Conservation (phyloP, 164 flowering plant genomes). For the Litsea cubeba region DNA sequence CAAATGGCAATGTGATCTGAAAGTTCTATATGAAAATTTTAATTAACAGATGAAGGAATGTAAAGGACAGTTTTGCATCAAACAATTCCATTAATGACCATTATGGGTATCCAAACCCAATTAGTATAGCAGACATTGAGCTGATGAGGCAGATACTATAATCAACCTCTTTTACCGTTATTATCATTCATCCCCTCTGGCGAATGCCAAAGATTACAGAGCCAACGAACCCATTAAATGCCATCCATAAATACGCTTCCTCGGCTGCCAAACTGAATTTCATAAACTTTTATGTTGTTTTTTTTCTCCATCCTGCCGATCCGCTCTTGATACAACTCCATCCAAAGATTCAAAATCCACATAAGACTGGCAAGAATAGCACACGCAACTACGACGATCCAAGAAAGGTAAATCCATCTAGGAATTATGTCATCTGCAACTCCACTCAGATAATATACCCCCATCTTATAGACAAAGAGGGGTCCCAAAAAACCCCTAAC, state of each 20-base stretch:
- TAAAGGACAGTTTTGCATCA: background rate
- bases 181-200: background rate
- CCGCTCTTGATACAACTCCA: slow-evolving; percentile 52
- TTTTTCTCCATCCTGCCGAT: slow-evolving; percentile 23
- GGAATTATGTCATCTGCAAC: slow-evolving; percentile 54
- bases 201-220: background rate
- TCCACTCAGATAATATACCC: slow-evolving; percentile 47
- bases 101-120: background rate
- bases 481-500: slow-evolving; percentile 77
- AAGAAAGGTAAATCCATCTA: slow-evolving; percentile 66
- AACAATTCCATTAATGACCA: background rate
- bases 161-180: background rate
- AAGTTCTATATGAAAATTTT: background rate
- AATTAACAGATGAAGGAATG: background rate
- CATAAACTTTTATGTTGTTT: slow-evolving; percentile 18
- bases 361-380: slow-evolving; percentile 65
- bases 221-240: background rate
- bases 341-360: slow-evolving; percentile 81
- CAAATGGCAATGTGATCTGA: background rate
- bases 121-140: background rate
- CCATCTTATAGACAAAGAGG: slow-evolving; percentile 57
- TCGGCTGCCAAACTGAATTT: background rate
- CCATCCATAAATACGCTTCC: background rate
- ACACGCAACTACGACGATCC: slow-evolving; percentile 54
- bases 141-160: background rate